phyloP scores from a whole-genome alignment of 2,329 filamentous ascomycete species.

The Tolypocladium tundrense region DNA sequence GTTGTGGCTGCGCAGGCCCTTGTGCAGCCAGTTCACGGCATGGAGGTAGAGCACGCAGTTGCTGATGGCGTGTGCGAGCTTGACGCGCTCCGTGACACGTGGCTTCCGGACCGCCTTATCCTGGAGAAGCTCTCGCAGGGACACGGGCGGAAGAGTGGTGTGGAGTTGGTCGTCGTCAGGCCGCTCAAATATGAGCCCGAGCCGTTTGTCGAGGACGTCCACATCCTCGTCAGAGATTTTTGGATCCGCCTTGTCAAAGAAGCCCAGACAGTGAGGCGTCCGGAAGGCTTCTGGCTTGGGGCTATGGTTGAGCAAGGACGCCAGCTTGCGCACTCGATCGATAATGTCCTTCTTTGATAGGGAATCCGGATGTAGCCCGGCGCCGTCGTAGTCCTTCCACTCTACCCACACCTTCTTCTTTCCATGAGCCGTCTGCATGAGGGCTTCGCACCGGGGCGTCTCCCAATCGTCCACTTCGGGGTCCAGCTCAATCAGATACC shows the following conservation, averaged over 20 bases:
- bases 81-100: slow-evolving; percentile 39
- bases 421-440: slow-evolving; percentile 22
- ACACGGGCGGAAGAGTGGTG: slow-evolving; percentile 28
- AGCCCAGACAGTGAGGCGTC: slow-evolving; percentile 40
- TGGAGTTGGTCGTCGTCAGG: slow-evolving; percentile 26
- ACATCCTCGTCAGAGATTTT: slow-evolving; percentile 25
- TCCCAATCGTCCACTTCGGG: slow-evolving; percentile 20
- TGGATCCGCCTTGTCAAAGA: slow-evolving; percentile 34
- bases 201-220: slow-evolving; percentile 29
- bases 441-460: slow-evolving; percentile 27
- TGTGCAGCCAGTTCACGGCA: slow-evolving; percentile 47
- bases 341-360: slow-evolving; percentile 31
- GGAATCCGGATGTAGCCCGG: slow-evolving; percentile 21
- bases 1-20: slow-evolving; percentile 43
- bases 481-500: slow-evolving; percentile 22
- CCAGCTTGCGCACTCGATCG: slow-evolving; percentile 34
- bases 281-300: slow-evolving; percentile 39
- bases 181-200: slow-evolving; percentile 44
- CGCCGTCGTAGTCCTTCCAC: slow-evolving; percentile 37
- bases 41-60: slow-evolving; percentile 45
- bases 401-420: slow-evolving; percentile 35
- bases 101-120: slow-evolving; percentile 27
- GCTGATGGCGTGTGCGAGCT: slow-evolving; percentile 38
- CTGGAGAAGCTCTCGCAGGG: slow-evolving; percentile 35
- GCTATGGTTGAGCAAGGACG: slow-evolving; percentile 34